Evolutionary conservation across 768 basidiomycete species (phyloP).

Genomic region (Phylloporus sp.): DNA sequence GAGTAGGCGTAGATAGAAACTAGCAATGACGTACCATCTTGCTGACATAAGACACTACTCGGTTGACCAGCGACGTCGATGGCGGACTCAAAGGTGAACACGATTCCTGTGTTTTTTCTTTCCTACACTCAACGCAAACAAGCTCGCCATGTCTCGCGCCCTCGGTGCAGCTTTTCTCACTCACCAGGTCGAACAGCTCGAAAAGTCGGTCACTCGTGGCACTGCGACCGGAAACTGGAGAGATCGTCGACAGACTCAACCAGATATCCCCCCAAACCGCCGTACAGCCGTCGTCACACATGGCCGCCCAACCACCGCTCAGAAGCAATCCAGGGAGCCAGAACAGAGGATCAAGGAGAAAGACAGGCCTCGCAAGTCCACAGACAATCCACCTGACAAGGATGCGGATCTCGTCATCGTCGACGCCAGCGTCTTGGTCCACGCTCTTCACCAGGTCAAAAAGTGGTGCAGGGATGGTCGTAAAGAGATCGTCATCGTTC

Average conservation of each 20-base stretch:
- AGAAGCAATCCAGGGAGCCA: conserved; percentile 21
- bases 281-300: conserved; percentile 11
- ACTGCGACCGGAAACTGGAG: conserved; percentile 59
- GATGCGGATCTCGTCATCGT: conserved; percentile 74
- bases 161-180: conserved; percentile 83
- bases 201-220: conserved; percentile 60
- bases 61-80: no score
- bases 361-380: conserved; percentile 20
- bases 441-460: conserved; percentile 74
- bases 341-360: conserved; percentile 18
- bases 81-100: no score
- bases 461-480: conserved; percentile 76
- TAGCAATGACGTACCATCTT: no score
- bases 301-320: conserved; percentile 16
- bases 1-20: no score
- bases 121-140: no score
- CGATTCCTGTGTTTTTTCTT: no score
- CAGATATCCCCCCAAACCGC: conserved; percentile 20
- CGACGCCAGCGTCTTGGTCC: conserved; percentile 77
- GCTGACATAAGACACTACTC: no score
- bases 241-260: conserved; percentile 36
- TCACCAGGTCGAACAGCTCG: conserved; percentile 85
- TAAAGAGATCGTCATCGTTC: conserved; percentile 74
- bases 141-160: conserved; percentile 79
- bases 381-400: conserved; percentile 37